Evolutionary conservation across 1,139 yeast genomes (phyloP).

Genomic region (Taphrina confusa): DNA sequence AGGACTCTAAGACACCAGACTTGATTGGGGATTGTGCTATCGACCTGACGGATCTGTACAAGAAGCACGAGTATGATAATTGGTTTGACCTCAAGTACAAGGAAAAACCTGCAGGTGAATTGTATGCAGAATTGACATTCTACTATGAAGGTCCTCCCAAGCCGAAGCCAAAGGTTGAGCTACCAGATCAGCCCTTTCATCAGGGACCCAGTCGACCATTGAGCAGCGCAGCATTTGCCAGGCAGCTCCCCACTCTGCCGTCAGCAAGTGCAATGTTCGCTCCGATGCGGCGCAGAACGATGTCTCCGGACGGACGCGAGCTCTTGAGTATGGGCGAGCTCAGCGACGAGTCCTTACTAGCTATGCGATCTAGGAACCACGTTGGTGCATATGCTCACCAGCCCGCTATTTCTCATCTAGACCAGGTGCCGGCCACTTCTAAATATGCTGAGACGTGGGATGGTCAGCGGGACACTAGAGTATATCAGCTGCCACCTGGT

Average conservation of each 20-base stretch:
- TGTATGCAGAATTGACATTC: conserved; percentile 88
- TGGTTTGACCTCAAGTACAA: conserved; percentile 76
- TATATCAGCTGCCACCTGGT: conserved; percentile 8
- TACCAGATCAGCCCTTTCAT: not conserved
- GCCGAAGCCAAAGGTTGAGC: conserved; percentile 25
- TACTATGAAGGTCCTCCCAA: conserved; percentile 60
- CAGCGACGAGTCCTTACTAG: not conserved
- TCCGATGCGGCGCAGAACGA: not conserved
- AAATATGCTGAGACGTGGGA: conserved; percentile 31
- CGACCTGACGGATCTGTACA: conserved; percentile 62
- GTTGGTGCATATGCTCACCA: not conserved
- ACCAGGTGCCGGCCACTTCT: not conserved
- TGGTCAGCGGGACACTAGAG: conserved; percentile 6
- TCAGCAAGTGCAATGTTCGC: not conserved
- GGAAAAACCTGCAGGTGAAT: conserved; percentile 82
- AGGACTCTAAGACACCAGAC: conserved; percentile 81
- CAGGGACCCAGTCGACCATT: not conserved
- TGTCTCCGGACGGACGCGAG: not conserved
- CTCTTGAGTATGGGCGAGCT: too few relatives aligned
- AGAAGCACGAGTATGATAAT: conserved; percentile 75
- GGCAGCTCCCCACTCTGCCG: not conserved
- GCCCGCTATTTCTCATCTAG: not conserved
- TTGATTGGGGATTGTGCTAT: conserved; percentile 81
- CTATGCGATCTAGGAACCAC: not conserved
- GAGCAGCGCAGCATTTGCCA: not conserved